phyloP scores from a whole-genome alignment of 2,329 filamentous ascomycete genomes.

The Xylariaceae sp. region DNA sequence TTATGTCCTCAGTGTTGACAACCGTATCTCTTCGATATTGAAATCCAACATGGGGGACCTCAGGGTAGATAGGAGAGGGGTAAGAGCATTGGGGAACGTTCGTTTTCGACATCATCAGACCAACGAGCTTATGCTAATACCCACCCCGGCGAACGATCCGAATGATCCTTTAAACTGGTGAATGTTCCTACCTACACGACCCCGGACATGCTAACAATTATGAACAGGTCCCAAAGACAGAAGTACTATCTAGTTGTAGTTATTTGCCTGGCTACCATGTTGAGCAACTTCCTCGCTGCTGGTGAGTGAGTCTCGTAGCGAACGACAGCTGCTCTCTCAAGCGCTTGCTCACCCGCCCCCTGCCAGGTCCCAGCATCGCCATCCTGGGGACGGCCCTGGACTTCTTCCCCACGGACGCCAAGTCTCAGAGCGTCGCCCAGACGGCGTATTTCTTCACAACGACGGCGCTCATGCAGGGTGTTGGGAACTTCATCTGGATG shows the following conservation, averaged over 20 bases:
- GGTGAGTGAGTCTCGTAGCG: conserved; percentile 41
- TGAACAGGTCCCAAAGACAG: conserved; percentile 45
- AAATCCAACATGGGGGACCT: conserved; percentile 1
- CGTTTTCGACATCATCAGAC: conserved; percentile 46
- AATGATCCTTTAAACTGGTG: conserved; percentile 44
- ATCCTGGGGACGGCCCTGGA: conserved; percentile 50
- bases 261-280: conserved; percentile 56
- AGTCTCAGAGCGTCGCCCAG: conserved; percentile 42
- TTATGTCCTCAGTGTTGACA: conserved; percentile 4
- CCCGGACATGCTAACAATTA: background rate
- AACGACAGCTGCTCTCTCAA: background rate
- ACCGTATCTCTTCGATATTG: background rate
- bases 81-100: conserved; percentile 44
- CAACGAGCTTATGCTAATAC: conserved; percentile 40
- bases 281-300: conserved; percentile 61
- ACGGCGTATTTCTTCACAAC: conserved; percentile 57
- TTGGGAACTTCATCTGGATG: conserved; percentile 51
- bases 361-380: conserved; percentile 49
- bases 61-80: background rate
- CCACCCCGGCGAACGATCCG: conserved; percentile 40
- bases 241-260: conserved; percentile 54
- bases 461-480: conserved; percentile 52
- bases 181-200: background rate
- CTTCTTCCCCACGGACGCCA: conserved; percentile 46
- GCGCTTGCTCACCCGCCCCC: background rate